Conservation (phyloP, 345 rosid species). For the Euphorbia pulcherrima region DNA sequence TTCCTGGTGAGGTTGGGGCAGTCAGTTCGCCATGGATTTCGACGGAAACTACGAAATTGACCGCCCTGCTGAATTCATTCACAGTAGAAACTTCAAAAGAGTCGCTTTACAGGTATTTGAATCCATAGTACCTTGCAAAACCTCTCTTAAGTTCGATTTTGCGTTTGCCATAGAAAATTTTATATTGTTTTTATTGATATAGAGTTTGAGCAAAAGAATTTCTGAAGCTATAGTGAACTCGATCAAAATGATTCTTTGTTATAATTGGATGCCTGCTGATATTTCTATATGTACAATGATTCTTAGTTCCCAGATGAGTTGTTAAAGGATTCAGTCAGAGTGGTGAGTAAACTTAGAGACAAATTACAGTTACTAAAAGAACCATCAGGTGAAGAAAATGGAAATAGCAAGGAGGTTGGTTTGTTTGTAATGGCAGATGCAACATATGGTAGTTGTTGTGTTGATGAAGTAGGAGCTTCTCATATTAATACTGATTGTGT, state of each 20-base stretch:
- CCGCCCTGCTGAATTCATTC: conserved; percentile 61
- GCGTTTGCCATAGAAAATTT: background rate
- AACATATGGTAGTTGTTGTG: conserved; percentile 84
- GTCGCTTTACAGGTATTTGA: conserved; percentile 70
- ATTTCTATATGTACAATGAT: background rate
- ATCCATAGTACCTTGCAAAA: conserved; percentile 8
- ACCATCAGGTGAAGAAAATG: conserved; percentile 19
- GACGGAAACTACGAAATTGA: conserved; percentile 50
- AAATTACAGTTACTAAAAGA: conserved; percentile 37
- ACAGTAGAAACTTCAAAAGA: conserved; percentile 48
- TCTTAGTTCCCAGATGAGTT: conserved; percentile 82
- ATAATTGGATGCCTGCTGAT: background rate
- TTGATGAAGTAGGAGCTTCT: conserved; percentile 88
- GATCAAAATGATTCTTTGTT: background rate
- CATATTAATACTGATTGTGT: conserved; percentile 72
- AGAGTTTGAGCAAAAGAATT: background rate
- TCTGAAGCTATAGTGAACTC: background rate
- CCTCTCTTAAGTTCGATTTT: background rate
- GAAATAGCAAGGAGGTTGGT: conserved; percentile 42
- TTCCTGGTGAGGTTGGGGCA: background rate
- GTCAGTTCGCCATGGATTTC: conserved; percentile 37
- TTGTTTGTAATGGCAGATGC: conserved; percentile 90
- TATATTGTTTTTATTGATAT: background rate
- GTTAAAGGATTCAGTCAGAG: conserved; percentile 56
- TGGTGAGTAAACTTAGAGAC: conserved; percentile 44